These are phyloP conservation scores for Kappamyces sp. DNA, from an alignment of 192 early-diverging fungal species.

Conservation along the genomic window DNA sequence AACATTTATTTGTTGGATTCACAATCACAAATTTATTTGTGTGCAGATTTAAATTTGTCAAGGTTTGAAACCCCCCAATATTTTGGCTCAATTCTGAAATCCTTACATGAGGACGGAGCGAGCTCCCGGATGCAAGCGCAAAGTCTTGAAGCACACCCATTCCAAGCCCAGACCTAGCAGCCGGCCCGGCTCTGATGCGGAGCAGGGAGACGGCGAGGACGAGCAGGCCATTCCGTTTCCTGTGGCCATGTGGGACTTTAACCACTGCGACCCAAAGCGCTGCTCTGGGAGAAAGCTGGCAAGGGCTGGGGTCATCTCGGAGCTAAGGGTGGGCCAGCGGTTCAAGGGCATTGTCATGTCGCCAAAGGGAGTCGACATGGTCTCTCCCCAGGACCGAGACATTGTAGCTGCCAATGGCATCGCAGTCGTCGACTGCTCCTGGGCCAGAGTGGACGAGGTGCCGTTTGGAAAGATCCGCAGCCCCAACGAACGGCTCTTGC, in stretches of 20 bases:
- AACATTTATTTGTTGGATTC: too few species aligned
- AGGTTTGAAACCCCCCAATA: too few species aligned
- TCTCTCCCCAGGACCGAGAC: constrained; percentile 76
- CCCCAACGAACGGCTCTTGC: constrained; percentile 82
- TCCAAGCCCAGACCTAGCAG: too few species aligned
- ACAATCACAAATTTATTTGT: too few species aligned
- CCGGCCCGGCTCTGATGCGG: too few species aligned
- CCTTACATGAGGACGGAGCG: too few species aligned
- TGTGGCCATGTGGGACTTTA: constrained; percentile 70
- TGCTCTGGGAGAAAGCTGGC: constrained; percentile 90
- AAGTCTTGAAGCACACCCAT: too few species aligned
- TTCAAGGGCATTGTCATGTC: constrained; percentile 84
- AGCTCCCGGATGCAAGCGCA: too few species aligned
- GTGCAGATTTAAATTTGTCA: too few species aligned
- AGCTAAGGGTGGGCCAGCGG: constrained; percentile 70
- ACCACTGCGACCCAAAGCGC: constrained; percentile 97
- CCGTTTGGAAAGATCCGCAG: constrained; percentile 85
- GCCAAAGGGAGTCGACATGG: constrained; percentile 78
- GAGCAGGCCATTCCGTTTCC: background rate
- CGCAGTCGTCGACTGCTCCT: constrained; percentile 95
- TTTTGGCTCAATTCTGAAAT: too few species aligned
- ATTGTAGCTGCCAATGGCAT: constrained; percentile 72
- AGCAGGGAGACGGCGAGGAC: too few species aligned
- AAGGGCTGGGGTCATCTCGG: constrained; percentile 71
- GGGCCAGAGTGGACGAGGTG: constrained; percentile 90